Evolutionary conservation across 2,329 filamentous ascomycete species (phyloP), one percentile per base, ranked within the genome.

Genomic region (Xylariaceae sp.): DNA sequence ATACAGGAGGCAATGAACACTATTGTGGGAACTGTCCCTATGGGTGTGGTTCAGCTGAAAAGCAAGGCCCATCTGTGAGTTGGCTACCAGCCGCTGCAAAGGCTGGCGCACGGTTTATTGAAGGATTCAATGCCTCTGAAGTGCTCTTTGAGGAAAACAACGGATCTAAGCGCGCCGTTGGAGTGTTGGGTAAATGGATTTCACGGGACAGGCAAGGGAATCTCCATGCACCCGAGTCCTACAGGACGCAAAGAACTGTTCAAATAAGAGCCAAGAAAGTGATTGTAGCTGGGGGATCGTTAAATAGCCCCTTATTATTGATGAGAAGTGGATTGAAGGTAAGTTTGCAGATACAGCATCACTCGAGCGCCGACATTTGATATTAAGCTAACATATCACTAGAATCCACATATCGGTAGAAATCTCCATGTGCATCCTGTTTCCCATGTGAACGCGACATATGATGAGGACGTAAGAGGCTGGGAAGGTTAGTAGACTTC

Each of bases 391-490:
- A 53, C 37, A 18, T 19, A 20, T 1, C 20, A 42, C 14, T 66
- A 86, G 77, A 96, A 96, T 70, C 80, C 81, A 3, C 87, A 96
- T 54, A 88, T 97, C 60, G 93, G 93, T 21, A 83, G 81, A 7
- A 90, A 97, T 66, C 82, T 97, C 2, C 81, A 95, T 66, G 73
- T 96, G 0, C 93, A 98, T 68, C 93, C 92, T 1, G 87, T 86
- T 67, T 81, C 80, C 66, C 69, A 79, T 7, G 65, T 86, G 5
- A 71, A 73, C 3, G 89, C 82, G 2, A 78, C 87, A n/a, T 92
- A 88, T 71, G 79, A 88, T 29, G 80, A 91, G 56, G 86, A 89
- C 37, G 81, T 87, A 19, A 81, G 80, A n/a, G 86, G 86, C 0
- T 90, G 88, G 87, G 86, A 88, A 71, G 80, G 78, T 73, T 63